phyloP scores from a whole-genome alignment of 805 yeast genomes.

The Starmerella vaccinii region DNA sequence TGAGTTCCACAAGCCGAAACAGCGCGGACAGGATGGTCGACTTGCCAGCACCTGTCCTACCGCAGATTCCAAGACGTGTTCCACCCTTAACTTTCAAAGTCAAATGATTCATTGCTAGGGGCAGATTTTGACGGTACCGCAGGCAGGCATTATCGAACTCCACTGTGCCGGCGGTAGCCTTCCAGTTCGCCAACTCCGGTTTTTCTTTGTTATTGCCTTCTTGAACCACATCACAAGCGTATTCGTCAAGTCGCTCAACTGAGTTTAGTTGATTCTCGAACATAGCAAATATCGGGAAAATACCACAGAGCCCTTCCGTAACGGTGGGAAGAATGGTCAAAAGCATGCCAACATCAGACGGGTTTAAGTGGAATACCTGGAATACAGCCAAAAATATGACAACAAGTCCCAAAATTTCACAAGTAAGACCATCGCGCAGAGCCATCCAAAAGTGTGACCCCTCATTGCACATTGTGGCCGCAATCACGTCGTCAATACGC shows the following conservation, averaged over 20 bases:
- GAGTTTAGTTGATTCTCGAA: constrained; percentile 68
- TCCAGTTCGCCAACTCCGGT: constrained; percentile 28
- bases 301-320: constrained; percentile 45
- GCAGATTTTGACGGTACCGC: constrained; percentile 53
- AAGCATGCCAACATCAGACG: constrained; percentile 57
- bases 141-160: constrained; percentile 46
- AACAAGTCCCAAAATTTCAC: constrained; percentile 42
- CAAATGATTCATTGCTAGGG: constrained; percentile 52
- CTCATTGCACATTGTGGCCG: constrained; percentile 50
- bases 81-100: constrained; percentile 40
- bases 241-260: constrained; percentile 56
- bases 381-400: constrained; percentile 49
- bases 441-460: constrained; percentile 67
- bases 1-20: constrained; percentile 54
- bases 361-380: constrained; percentile 46
- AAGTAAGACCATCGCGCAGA: constrained; percentile 47
- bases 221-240: constrained; percentile 45
- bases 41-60: constrained; percentile 86
- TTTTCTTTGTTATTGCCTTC: constrained; percentile 43
- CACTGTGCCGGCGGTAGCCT: constrained; percentile 57
- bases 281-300: constrained; percentile 53
- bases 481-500: constrained; percentile 49
- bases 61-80: constrained; percentile 75
- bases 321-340: constrained; percentile 48
- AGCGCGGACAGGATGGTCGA: constrained; percentile 62